Base-by-base conservation (phyloP, 1,284 basidiomycete species). In the Ganoderma multipileum region DNA sequence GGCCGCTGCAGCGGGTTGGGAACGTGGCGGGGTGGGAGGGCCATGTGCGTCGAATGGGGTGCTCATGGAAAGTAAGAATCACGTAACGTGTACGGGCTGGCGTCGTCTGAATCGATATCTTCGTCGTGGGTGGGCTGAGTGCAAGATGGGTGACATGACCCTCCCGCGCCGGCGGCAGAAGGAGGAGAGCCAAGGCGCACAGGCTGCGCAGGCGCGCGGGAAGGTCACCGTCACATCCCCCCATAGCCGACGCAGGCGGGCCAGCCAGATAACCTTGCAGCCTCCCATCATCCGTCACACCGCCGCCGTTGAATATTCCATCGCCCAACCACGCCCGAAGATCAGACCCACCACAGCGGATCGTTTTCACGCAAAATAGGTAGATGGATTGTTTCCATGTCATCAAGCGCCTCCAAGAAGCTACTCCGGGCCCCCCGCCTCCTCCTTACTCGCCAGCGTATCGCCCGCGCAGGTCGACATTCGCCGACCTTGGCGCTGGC, bases 381-480 rank as follows among this genome's bases (percentile, higher is more conserved):
- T 42, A 26, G 58, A 60, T 60, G 58, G 38, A 39, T 16, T 38
- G 58, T 38, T 67, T 67, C 60, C 66, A 63, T 67, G 61, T 41
- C 42, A 36, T 36, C 61, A 42, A 55, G 50, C 50, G 47, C 39
- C 55, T 38, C 20, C 28, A 11, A 38, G 23, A 26, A 26, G 47
- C 9, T 8, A 14, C 4, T 5, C 23, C 47, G 33, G 58, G 20
- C 7, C 44, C 44, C 44, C 44, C 8, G 44, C 20, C 44, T 23
- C 50, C 26, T 26, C 52, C 52, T 23, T 23, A 6, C 9, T 39
- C 58, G 38, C 58, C 11, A 28, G 58, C 58, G 58, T 26, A 60
- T 39, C 58, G 58, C 58, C 36, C 58, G 38, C n/a, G n/a, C n/a
- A n/a, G 38, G 38, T 60, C 36, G 28, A 33, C 47, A 38, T 36